Evolutionary conservation across 306 rosid genomes (phyloP).

Genomic region (Aeschynomene evenia): DNA sequence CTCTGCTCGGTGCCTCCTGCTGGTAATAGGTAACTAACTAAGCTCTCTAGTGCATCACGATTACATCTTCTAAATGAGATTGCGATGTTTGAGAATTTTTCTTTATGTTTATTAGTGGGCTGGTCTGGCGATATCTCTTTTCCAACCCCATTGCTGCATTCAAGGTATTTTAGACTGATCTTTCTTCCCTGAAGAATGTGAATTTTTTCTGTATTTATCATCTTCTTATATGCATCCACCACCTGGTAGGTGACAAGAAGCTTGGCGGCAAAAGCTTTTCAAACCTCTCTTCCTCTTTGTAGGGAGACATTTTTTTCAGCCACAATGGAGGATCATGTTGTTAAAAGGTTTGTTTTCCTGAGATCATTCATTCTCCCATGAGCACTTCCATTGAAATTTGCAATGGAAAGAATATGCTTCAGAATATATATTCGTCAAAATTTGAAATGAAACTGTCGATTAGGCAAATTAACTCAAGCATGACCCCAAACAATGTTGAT

Average conservation of each 20-base stretch:
- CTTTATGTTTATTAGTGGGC: slow-evolving; percentile 55
- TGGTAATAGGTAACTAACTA: slow-evolving; percentile 70
- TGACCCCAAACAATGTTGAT: background rate
- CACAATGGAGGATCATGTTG: slow-evolving; percentile 68
- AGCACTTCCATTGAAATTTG: slow-evolving; percentile 15
- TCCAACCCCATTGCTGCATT: slow-evolving; percentile 83
- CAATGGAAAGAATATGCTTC: slow-evolving; percentile 1
- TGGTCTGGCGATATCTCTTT: slow-evolving; percentile 81
- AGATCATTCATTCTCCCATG: background rate
- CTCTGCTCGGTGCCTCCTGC: slow-evolving; percentile 95
- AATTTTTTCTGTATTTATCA: slow-evolving; percentile 20
- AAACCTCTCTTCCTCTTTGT: slow-evolving; percentile 78
- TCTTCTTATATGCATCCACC: slow-evolving; percentile 20
- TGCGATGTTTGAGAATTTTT: slow-evolving; percentile 21
- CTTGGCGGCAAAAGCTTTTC: slow-evolving; percentile 88
- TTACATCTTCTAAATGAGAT: background rate
- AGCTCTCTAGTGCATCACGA: background rate
- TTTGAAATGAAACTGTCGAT: background rate
- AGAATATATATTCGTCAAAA: background rate
- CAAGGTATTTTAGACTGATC: slow-evolving; percentile 55
- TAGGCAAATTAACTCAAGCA: slow-evolving; percentile 5
- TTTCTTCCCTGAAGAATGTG: slow-evolving; percentile 23
- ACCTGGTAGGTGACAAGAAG: slow-evolving; percentile 72
- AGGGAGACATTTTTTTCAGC: slow-evolving; percentile 87
- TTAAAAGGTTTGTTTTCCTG: slow-evolving; percentile 57